These are phyloP conservation scores for Diutina scorzettiae DNA, from an alignment of 1,139 yeast species.

Conservation along the genomic window DNA sequence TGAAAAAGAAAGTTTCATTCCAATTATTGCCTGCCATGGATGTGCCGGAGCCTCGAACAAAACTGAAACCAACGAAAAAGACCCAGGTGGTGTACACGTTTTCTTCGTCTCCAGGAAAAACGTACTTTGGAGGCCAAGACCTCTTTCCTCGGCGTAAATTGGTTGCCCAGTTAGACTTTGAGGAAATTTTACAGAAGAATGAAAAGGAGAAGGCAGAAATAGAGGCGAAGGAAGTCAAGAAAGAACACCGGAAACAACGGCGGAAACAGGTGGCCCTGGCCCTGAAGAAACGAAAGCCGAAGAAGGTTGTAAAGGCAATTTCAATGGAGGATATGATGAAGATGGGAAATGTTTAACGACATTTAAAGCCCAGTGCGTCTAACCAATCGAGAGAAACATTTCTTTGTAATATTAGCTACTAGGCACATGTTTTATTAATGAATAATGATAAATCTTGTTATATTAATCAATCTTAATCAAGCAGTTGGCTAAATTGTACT, in stretches of 20 bases:
- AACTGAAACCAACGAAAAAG: background rate
- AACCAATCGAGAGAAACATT: no score
- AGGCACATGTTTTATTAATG: no score
- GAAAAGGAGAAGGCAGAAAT: slow-evolving; percentile 9
- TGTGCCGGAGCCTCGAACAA: background rate
- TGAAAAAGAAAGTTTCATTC: background rate
- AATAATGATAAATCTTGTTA: no score
- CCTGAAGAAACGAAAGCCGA: slow-evolving; percentile 14
- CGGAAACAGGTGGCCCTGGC: slow-evolving; percentile 7
- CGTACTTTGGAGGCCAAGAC: slow-evolving; percentile 13
- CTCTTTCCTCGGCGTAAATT: slow-evolving; percentile 16
- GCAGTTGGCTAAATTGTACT: no score
- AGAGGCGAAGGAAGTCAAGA: background rate
- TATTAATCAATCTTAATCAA: no score
- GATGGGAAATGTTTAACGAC: background rate
- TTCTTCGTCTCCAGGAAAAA: slow-evolving; percentile 15
- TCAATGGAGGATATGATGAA: slow-evolving; percentile 7
- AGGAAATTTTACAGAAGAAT: slow-evolving; percentile 15
- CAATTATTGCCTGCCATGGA: background rate
- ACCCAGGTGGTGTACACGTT: slow-evolving; percentile 10
- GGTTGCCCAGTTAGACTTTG: slow-evolving; percentile 17
- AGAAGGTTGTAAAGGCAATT: slow-evolving; percentile 16
- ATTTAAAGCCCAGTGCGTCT: no score
- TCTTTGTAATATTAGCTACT: no score
- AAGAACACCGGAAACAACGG: slow-evolving; percentile 4